Base-by-base conservation (phyloP, 2,329 filamentous ascomycete species). In the Zalaria obscura region DNA sequence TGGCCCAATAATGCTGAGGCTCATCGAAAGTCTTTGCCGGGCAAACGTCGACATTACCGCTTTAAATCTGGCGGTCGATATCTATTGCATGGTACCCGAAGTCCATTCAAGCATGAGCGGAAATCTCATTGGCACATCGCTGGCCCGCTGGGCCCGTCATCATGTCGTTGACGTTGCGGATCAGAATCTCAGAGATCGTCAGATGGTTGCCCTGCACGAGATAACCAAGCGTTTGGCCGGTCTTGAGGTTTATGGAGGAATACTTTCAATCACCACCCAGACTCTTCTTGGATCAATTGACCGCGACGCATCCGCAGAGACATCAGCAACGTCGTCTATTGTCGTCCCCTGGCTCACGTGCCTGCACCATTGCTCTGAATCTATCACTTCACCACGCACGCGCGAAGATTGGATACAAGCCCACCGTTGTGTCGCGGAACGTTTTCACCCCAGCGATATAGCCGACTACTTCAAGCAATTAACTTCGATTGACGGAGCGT, bases 401-500 rank as follows among this genome's bases (percentile, higher is more conserved):
- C 25, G 25, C 7, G 9, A 26, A 38, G 3, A 40, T 38, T 52
- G 48, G 49, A 27, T 9, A n/a, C 5, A n/a, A 1, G 31, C 49
- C 18, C 52, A 49, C 41, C 11, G 35, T 1, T 25, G 39, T 3
- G 34, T 50, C 7, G 40, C 45, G 2, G 5, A 29, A 9, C 26
- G 38, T n/a, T 18, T 47, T 5, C 18, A 36, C 5, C 45, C 43
- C 5, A 38, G 38, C 10, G 32, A 43, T 6, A 38, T 54, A 7
- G 33, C 40, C 7, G 29, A 41, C 10, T 50, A 53, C 39, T 46
- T 55, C n/a, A 35, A 25, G 25, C 6, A 27, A 5, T 27, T 47
- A 4, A 10, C 33, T 2, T 11, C 40, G 4, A 25, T 35, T 9
- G 43, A 51, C 8, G 37, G 49, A 11, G 40, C 39, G 27, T 32